Percentiles rank a stretch among this genome's conserved stretches.
Evolutionary conservation across 208 protist genomes (phyloP).

Genomic region (Acanthamoeba sp.): DNA sequence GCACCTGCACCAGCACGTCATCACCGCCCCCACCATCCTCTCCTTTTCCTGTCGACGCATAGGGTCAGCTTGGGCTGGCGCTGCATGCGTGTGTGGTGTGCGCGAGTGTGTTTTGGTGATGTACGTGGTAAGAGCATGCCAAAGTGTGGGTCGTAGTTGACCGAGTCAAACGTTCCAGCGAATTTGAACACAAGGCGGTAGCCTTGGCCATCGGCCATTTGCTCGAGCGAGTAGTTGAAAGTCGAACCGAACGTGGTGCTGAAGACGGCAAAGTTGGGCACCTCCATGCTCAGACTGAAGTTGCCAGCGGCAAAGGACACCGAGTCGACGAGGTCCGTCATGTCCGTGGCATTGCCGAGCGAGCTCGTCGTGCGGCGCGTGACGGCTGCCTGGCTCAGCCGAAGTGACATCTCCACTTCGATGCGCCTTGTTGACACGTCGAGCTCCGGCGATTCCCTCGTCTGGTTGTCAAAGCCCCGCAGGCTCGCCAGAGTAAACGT

Average conservation of each 20-base stretch:
- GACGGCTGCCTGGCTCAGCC: background rate
- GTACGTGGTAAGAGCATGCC: background rate
- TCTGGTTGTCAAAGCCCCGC: background rate
- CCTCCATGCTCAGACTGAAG: background rate
- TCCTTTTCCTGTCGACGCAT: background rate
- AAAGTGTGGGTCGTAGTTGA: conserved; percentile 15
- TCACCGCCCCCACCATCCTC: background rate
- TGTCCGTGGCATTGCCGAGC: background rate
- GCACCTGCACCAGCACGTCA: background rate
- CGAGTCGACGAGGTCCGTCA: background rate
- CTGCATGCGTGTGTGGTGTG: background rate
- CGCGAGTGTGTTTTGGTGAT: background rate
- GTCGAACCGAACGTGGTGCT: background rate
- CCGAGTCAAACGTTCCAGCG: background rate
- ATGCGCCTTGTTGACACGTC: background rate
- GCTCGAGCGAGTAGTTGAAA: background rate
- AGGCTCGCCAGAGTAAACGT: background rate
- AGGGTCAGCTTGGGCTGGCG: too few species aligned
- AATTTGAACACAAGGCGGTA: background rate
- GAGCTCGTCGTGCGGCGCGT: background rate
- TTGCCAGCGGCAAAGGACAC: background rate
- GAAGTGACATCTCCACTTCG: background rate
- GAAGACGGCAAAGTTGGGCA: conserved; percentile 18
- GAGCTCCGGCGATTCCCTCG: background rate
- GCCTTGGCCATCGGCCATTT: background rate